A percentile compares a stretch with the other conserved stretches of the same genome.
Conservation (phyloP, 805 yeast species). For the Candida ascalaphidarum region DNA sequence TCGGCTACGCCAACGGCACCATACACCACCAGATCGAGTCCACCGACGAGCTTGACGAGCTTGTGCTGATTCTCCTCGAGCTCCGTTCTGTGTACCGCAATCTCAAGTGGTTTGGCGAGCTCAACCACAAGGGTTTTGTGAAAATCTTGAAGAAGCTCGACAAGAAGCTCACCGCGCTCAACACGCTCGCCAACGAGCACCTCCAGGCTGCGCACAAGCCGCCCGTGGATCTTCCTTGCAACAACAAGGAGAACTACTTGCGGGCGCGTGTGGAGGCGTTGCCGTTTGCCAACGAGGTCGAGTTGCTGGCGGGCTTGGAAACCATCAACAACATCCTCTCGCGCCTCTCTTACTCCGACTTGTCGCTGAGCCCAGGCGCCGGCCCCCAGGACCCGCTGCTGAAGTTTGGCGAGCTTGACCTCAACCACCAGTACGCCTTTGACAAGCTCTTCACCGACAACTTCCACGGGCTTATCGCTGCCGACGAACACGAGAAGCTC, state of each 20-base stretch:
- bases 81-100: conserved; percentile 69
- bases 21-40: conserved; percentile 26
- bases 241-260: conserved; percentile 36
- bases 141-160: conserved; percentile 88
- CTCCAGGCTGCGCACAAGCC: conserved; percentile 3
- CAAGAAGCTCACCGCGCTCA: conserved; percentile 45
- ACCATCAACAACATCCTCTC: conserved; percentile 44
- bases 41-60: conserved; percentile 33
- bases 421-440: conserved; percentile 2
- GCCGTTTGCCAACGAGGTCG: conserved; percentile 68
- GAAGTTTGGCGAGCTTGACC: too few species aligned
- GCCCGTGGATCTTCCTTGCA: conserved; percentile 15
- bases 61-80: conserved; percentile 54
- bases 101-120: conserved; percentile 89
- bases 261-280: conserved; percentile 62
- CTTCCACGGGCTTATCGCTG: conserved; percentile 14
- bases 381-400: too few species aligned
- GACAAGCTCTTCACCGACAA: conserved; percentile 15
- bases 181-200: conserved; percentile 13
- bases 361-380: too few species aligned
- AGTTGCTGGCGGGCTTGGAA: conserved; percentile 45
- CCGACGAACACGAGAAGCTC: conserved; percentile 39
- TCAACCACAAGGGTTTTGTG: conserved; percentile 81
- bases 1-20: conserved; percentile 19
- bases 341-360: conserved; percentile 16